Percentiles rank a stretch among this genome's conserved stretches.
phyloP scores from a whole-genome alignment of 345 rosid species.

The Cardamine chenopodiifolia region DNA sequence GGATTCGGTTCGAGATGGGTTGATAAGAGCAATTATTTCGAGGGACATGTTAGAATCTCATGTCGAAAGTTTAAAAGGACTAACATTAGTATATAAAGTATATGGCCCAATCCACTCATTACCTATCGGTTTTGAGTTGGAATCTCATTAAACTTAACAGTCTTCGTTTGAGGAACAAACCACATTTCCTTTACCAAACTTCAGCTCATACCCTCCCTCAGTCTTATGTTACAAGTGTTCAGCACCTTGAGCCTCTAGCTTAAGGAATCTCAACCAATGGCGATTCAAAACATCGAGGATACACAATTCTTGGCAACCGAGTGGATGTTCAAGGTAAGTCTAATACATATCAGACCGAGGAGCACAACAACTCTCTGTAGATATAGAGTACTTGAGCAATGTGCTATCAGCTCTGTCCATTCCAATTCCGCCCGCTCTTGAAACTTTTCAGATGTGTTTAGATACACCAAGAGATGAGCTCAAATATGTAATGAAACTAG shows the following conservation, averaged over 20 bases:
- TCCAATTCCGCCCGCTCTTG: constrained; percentile 74
- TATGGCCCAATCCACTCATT: too few species aligned
- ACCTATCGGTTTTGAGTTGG: too few species aligned
- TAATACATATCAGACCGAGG: constrained; percentile 84
- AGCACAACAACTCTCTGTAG: constrained; percentile 83
- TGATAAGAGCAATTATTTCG: too few species aligned
- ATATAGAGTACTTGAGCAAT: constrained; percentile 92
- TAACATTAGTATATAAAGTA: too few species aligned
- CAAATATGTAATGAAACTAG: constrained; percentile 67
- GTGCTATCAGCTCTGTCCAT: constrained; percentile 92
- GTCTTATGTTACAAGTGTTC: constrained; percentile 83
- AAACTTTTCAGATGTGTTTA: constrained; percentile 87
- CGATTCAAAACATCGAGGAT: constrained; percentile 77
- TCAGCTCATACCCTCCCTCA: constrained; percentile 85
- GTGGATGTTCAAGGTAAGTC: constrained; percentile 97
- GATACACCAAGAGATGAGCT: constrained; percentile 80
- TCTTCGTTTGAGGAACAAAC: too few species aligned
- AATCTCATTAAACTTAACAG: too few species aligned
- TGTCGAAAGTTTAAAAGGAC: too few species aligned
- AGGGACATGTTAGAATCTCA: too few species aligned
- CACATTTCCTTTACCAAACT: constrained; percentile 79
- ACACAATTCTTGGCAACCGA: constrained; percentile 95
- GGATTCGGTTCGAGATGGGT: too few species aligned
- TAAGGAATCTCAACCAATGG: constrained; percentile 81
- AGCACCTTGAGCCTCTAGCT: constrained; percentile 95